Conservation (phyloP, 805 yeast genomes). For the Saccharomycopsis synnaedendra region DNA sequence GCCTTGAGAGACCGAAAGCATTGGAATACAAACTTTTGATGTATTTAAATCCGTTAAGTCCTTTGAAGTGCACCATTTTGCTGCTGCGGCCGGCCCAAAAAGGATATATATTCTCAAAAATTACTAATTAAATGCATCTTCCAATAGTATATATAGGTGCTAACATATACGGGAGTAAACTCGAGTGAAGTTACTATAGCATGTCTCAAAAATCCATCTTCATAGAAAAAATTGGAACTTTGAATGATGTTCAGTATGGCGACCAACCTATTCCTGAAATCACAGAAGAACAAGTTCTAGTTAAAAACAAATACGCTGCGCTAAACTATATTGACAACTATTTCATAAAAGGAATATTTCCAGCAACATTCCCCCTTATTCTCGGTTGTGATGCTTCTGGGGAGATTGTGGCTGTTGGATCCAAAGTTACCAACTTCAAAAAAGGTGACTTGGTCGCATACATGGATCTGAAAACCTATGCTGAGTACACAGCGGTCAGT, state of each 20-base stretch:
- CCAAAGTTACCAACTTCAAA: slow-evolving; percentile 37
- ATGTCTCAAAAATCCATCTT: slow-evolving; percentile 42
- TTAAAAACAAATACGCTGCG: slow-evolving; percentile 71
- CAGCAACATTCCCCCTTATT: slow-evolving; percentile 44
- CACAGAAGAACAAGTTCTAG: slow-evolving; percentile 43
- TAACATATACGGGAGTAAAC: not conserved
- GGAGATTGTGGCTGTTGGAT: slow-evolving; percentile 52
- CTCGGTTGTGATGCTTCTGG: slow-evolving; percentile 75
- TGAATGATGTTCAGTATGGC: slow-evolving; percentile 45
- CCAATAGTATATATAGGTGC: not conserved
- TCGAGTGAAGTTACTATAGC: not conserved
- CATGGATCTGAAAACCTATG: slow-evolving; percentile 42
- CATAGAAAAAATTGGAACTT: slow-evolving; percentile 43
- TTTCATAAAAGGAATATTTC: slow-evolving; percentile 72
- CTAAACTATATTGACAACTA: slow-evolving; percentile 76
- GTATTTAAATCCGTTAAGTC: too few relatives aligned
- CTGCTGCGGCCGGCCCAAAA: too few relatives aligned
- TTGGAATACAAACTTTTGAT: too few relatives aligned
- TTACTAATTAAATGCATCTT: too few relatives aligned
- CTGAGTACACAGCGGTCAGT: slow-evolving; percentile 53
- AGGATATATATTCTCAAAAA: too few relatives aligned
- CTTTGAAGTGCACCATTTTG: too few relatives aligned
- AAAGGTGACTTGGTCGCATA: slow-evolving; percentile 69
- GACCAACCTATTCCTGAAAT: slow-evolving; percentile 52
- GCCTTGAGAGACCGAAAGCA: too few relatives aligned